These are phyloP conservation scores for Hypoxylon sp. DNA, from an alignment of 2,329 filamentous ascomycete species.

Conservation along the genomic window DNA sequence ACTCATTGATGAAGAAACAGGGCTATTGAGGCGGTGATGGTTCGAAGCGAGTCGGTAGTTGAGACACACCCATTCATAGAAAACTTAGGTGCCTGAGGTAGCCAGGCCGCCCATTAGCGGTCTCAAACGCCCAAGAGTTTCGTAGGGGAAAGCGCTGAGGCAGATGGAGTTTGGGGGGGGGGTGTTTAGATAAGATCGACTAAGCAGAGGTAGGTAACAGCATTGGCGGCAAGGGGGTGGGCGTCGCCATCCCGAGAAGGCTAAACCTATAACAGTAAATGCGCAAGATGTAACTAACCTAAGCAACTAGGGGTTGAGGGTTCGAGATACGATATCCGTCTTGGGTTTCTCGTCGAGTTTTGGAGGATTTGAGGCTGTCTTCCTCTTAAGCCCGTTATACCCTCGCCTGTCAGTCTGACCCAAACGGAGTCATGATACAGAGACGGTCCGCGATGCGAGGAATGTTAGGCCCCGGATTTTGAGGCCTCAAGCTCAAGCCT, in stretches of 20 bases:
- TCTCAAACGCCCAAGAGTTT: slow-evolving; percentile 47
- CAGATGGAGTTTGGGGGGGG: slow-evolving; percentile 42
- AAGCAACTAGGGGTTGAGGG: slow-evolving; percentile 1
- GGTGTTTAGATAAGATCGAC: slow-evolving; percentile 38
- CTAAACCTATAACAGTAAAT: slow-evolving; percentile 31
- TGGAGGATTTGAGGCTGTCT: slow-evolving; percentile 5
- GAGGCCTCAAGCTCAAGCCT: slow-evolving; percentile 1
- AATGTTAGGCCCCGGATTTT: slow-evolving; percentile 4
- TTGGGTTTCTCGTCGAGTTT: slow-evolving; percentile 6
- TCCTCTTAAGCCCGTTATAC: neutral
- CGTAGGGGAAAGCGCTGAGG: slow-evolving; percentile 43
- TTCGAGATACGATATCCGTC: slow-evolving; percentile 4
- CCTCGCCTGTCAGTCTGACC: neutral
- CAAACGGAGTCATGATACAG: neutral
- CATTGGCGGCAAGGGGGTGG: slow-evolving; percentile 27
- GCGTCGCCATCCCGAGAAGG: slow-evolving; percentile 31
- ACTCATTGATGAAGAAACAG: slow-evolving; percentile 9
- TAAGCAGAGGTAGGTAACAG: slow-evolving; percentile 11
- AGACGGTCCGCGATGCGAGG: neutral
- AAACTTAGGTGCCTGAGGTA: slow-evolving; percentile 33
- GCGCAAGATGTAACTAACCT: slow-evolving; percentile 13
- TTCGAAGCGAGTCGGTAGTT: slow-evolving; percentile 25
- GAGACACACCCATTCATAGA: slow-evolving; percentile 36
- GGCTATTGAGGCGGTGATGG: slow-evolving; percentile 22
- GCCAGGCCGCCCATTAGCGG: slow-evolving; percentile 21